Evolutionary conservation across 2,329 filamentous ascomycete genomes (phyloP).

Genomic region (Fusarium sp.): DNA sequence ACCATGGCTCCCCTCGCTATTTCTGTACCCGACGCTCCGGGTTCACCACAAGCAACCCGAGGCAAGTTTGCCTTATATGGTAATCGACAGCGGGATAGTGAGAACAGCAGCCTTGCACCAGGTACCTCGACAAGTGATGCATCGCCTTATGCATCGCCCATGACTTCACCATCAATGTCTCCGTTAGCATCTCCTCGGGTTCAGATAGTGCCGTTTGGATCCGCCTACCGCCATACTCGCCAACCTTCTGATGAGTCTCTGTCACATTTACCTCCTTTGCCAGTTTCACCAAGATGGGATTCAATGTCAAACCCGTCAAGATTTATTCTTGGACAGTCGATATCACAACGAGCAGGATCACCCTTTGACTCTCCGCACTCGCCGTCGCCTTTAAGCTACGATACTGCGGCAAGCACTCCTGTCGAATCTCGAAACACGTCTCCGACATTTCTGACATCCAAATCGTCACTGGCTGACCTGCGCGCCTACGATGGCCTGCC

Average conservation of each 20-base stretch:
- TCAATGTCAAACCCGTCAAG: slow-evolving; percentile 45
- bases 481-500: slow-evolving; percentile 49
- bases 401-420: slow-evolving; percentile 34
- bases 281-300: slow-evolving; percentile 58
- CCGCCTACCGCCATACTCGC: slow-evolving; percentile 31
- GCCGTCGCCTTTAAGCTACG: slow-evolving; percentile 39
- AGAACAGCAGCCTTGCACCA: slow-evolving; percentile 34
- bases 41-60: slow-evolving; percentile 31
- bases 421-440: slow-evolving; percentile 43
- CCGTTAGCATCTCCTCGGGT: slow-evolving; percentile 36
- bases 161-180: slow-evolving; percentile 33
- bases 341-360: slow-evolving; percentile 34
- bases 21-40: slow-evolving; percentile 30
- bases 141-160: slow-evolving; percentile 39
- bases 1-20: slow-evolving; percentile 37
- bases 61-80: slow-evolving; percentile 36
- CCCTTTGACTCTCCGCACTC: slow-evolving; percentile 42
- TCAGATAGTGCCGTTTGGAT: slow-evolving; percentile 37
- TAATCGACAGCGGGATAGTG: slow-evolving; percentile 31
- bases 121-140: slow-evolving; percentile 29
- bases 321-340: slow-evolving; percentile 39
- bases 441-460: slow-evolving; percentile 45
- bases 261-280: slow-evolving; percentile 48
- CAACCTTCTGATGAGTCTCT: slow-evolving; percentile 37
- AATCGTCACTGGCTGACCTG: slow-evolving; percentile 48